phyloP scores from a whole-genome alignment of 2,329 filamentous ascomycete species.

The Exserohilum rostratum region DNA sequence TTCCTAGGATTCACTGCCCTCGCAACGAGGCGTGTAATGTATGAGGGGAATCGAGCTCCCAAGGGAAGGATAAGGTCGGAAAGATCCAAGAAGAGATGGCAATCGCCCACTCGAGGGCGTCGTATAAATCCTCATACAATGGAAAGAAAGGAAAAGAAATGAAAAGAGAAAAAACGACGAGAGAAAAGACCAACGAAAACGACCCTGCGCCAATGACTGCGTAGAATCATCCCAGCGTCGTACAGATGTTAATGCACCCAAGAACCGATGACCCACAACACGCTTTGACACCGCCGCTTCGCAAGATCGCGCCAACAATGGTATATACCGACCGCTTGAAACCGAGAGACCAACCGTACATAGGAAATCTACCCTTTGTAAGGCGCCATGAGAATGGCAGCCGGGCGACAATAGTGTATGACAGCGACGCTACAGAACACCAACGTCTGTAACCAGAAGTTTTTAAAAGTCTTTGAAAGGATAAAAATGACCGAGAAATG shows the following conservation, averaged over 20 bases:
- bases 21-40: slow-evolving; percentile 42
- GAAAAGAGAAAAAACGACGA: slow-evolving; percentile 11
- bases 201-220: slow-evolving; percentile 40
- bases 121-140: slow-evolving; percentile 45
- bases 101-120: slow-evolving; percentile 25
- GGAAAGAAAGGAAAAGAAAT: slow-evolving; percentile 20
- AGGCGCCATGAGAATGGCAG: slow-evolving; percentile 25
- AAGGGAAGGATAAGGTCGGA: slow-evolving; percentile 30
- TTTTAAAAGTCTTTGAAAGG: slow-evolving; percentile 45
- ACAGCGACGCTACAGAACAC: slow-evolving; percentile 45
- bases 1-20: slow-evolving; percentile 47
- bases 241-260: slow-evolving; percentile 48
- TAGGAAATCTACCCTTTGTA: slow-evolving; percentile 51
- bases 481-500: slow-evolving; percentile 43
- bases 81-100: slow-evolving; percentile 42
- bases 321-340: slow-evolving; percentile 50
- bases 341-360: slow-evolving; percentile 44
- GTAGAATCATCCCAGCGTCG: slow-evolving; percentile 50
- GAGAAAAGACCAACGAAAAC: slow-evolving; percentile 20
- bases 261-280: slow-evolving; percentile 38
- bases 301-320: slow-evolving; percentile 47
- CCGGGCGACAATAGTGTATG: slow-evolving; percentile 41
- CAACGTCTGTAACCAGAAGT: slow-evolving; percentile 41
- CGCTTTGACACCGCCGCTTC: slow-evolving; percentile 48
- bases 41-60: slow-evolving; percentile 33